Evolutionary conservation across 768 basidiomycete species (phyloP).

Genomic region (Panaeolus papilionaceus): DNA sequence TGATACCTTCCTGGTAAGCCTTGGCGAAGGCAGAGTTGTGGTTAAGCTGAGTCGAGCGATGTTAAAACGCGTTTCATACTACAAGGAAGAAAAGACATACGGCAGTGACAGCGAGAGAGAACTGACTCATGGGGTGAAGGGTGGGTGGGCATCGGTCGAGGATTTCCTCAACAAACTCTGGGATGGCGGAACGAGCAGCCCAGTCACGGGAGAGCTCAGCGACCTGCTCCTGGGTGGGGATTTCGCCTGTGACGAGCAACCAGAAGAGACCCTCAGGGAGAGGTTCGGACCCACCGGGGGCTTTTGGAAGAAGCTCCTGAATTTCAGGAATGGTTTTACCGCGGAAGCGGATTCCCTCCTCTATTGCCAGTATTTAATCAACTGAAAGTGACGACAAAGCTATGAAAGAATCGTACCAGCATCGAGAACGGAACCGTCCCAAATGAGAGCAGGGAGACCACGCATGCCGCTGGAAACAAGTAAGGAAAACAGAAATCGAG

Average conservation of each 20-base stretch:
- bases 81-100: slow-evolving; percentile 44
- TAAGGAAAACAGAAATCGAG: slow-evolving; percentile 16
- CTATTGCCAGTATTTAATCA: slow-evolving; percentile 41
- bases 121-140: slow-evolving; percentile 98
- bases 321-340: slow-evolving; percentile 94
- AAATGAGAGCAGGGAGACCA: slow-evolving; percentile 91
- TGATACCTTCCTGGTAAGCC: slow-evolving; percentile 89
- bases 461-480: slow-evolving; percentile 72
- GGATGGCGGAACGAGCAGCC: slow-evolving; percentile 91
- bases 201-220: slow-evolving; percentile 88
- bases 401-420: slow-evolving; percentile 57
- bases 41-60: slow-evolving; percentile 61
- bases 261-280: slow-evolving; percentile 95
- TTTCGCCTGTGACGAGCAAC: slow-evolving; percentile 93
- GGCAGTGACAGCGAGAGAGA: slow-evolving; percentile 94
- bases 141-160: slow-evolving; percentile 93
- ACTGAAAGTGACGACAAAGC: slow-evolving; percentile 7
- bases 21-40: slow-evolving; percentile 97
- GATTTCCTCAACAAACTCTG: slow-evolving; percentile 95
- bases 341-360: slow-evolving; percentile 98
- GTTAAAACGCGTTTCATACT: neutral
- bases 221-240: slow-evolving; percentile 92
- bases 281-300: slow-evolving; percentile 86
- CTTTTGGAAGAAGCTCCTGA: slow-evolving; percentile 87
- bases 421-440: slow-evolving; percentile 98